Evolutionary conservation across 73 alveolate species (phyloP), one percentile per base, ranked within the genome.

Genomic region (Stentor coeruleus): DNA sequence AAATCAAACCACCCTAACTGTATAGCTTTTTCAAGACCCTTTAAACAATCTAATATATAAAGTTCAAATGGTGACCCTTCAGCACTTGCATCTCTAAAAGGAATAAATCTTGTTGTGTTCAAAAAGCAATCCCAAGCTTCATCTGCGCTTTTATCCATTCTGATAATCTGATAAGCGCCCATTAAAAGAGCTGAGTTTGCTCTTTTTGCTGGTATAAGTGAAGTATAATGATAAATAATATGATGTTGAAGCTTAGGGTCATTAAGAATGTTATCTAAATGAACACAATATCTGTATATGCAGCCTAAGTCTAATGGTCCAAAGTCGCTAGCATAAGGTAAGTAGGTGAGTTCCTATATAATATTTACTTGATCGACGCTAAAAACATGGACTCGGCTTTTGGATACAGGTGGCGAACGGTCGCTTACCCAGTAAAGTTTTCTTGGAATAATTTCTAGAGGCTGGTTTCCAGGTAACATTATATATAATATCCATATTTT

Each of bases 291-390:
- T 60, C 91, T 81, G 82, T 94, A 97, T 2, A 94, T 91, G 74
- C 84, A 85, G 2, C 96, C 98, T 28, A 96, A 82, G 82, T 93
- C 91, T 37, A 95, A 89, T 0, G 99, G 99, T 28, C 99, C 99
- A 80, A 96, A 96, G 74, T 96, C 99, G 30, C 94, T 97, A 81
- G 89, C 92, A 85, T 92, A 96, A 4, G 99, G 95, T 91, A 92
- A 98, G 85, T 96, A 96, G 37, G 92, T 93, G 41, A 96, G 91
- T 85, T 92, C 98, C 80, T 60, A 60, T 72, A 90, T 89, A 49
- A 90, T 95, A 15, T 90, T 88, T 81, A 82, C 95, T 6, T 91
- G 84, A 84, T 96, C 99, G 30, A 96, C 94, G 88, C 97, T 88
- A 77, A 96, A 96, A 89, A 83, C 93, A 85, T 81, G 94, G 59